Evolutionary conservation across 208 protist genomes (phyloP).

Genomic region (Acanthamoeba triangularis): DNA sequence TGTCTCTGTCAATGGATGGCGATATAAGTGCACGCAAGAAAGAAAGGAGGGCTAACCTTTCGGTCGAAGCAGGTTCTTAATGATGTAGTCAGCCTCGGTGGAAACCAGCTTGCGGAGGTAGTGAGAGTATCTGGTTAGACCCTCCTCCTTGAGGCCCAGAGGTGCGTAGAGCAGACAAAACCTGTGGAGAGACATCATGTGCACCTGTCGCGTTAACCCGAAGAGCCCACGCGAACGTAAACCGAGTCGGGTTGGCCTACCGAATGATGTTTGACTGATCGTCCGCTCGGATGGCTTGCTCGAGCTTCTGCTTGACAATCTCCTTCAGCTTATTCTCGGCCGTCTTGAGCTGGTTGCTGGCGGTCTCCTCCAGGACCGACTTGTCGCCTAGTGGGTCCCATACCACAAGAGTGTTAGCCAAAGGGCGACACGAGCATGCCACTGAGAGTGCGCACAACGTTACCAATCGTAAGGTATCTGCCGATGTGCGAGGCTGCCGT

Average conservation of each 20-base stretch:
- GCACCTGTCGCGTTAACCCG: neutral
- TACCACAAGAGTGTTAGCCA: neutral
- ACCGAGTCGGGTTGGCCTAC: neutral
- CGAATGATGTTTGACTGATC: conserved; percentile 69
- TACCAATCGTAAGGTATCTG: conserved; percentile 65
- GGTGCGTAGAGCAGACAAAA: conserved; percentile 56
- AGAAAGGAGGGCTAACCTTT: conserved; percentile 4
- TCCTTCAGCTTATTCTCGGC: conserved; percentile 75
- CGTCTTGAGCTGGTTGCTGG: conserved; percentile 69
- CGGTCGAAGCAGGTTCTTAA: conserved; percentile 40
- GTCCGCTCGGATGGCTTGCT: conserved; percentile 64
- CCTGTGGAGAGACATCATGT: neutral
- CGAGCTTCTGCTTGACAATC: conserved; percentile 64
- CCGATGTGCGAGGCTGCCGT: conserved; percentile 58
- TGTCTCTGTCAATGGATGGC: neutral
- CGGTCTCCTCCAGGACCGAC: conserved; percentile 61
- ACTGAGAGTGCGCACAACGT: neutral
- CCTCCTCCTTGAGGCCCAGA: conserved; percentile 70
- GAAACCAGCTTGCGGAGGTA: conserved; percentile 64
- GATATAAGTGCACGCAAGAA: neutral
- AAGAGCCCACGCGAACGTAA: neutral
- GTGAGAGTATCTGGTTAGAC: conserved; percentile 37
- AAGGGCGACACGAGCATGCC: neutral
- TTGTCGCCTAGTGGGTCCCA: neutral
- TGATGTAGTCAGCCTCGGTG: conserved; percentile 62